These are phyloP conservation scores for Sarocladium brachiariae DNA, from an alignment of 2,329 filamentous ascomycete genomes.

Conservation along the genomic window DNA sequence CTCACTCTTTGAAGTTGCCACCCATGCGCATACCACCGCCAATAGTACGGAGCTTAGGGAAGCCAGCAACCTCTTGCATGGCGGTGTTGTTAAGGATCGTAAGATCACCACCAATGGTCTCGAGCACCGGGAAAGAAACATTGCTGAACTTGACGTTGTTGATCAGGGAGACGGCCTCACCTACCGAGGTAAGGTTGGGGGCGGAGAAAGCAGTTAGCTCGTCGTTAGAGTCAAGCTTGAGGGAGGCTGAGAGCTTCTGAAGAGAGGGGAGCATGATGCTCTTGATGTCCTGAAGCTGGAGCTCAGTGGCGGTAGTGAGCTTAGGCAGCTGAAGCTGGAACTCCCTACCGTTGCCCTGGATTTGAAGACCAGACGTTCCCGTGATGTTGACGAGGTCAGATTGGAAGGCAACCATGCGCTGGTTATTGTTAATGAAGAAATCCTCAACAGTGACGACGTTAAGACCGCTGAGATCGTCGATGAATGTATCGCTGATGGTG, in stretches of 20 bases:
- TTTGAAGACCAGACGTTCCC: constrained; percentile 49
- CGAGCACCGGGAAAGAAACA: constrained; percentile 66
- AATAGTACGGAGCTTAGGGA: constrained; percentile 62
- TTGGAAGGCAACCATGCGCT: constrained; percentile 65
- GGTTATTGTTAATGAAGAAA: constrained; percentile 89
- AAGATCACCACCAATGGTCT: constrained; percentile 68
- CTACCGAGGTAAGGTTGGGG: constrained; percentile 64
- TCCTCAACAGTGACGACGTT: constrained; percentile 64
- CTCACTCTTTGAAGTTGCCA: constrained; percentile 78
- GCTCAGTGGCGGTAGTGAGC: constrained; percentile 51
- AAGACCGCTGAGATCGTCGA: constrained; percentile 73
- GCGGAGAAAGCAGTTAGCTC: constrained; percentile 54
- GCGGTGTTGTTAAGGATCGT: constrained; percentile 86
- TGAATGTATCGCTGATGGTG: constrained; percentile 77
- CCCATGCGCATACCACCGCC: constrained; percentile 77
- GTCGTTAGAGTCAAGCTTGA: constrained; percentile 76
- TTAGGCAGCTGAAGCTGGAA: constrained; percentile 70
- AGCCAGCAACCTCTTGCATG: constrained; percentile 57
- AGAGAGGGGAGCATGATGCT: constrained; percentile 68
- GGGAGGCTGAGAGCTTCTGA: constrained; percentile 63
- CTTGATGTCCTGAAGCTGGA: constrained; percentile 66
- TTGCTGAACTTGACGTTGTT: constrained; percentile 60
- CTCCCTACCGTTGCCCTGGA: constrained; percentile 73
- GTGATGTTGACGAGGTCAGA: constrained; percentile 74
- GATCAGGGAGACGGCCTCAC: constrained; percentile 50